Evolutionary conservation across 2,329 filamentous ascomycete genomes (phyloP), one percentile per base, ranked within the genome.

Genomic region (Colletotrichum lentis): DNA sequence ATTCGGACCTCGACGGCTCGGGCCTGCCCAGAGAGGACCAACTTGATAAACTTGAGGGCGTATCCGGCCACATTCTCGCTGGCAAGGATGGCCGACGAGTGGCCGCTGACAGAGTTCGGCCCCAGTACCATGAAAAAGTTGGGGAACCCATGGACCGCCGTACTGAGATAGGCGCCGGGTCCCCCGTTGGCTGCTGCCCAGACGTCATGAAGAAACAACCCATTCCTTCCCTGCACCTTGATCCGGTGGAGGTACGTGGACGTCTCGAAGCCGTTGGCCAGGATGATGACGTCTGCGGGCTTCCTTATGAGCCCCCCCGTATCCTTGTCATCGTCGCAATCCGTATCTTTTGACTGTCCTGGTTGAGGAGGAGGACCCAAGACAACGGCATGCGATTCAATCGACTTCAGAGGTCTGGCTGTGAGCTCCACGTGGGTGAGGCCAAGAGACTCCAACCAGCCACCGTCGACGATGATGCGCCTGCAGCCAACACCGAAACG

Each of bases 61-160:
- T 55, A 12, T 31, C 60, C 46, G 31, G 46, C 35, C 31, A 60
- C 31, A 12, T 89, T 90, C 71, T 90, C 88, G 7, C 80, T 80
- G 0, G 87, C 85, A 73, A 89, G 81, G 54, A 90, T 82, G 12
- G 88, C 85, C n/a, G 83, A 86, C 0, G 82, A 85, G 74, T 91
- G 88, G 0, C 88, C 88, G 0, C 88, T 90, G 0, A 80, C 81
- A 0, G 86, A 84, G 73, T 91, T 91, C 1, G 88, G 88, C 77
- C 79, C 88, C 49, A 88, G 83, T 0, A 90, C 76, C 69, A 89
- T 80, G 77, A 90, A 90, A 72, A 90, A 87, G 73, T 90, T 90
- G 2, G 88, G 88, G 73, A 89, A 90, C 0, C 84, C 84, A 69
- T 85, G 84, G 76, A 90, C 78, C 1, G 83, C 82, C 1, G 83